Conservation (phyloP, 163 green algal species). For the Volvox carteri region DNA sequence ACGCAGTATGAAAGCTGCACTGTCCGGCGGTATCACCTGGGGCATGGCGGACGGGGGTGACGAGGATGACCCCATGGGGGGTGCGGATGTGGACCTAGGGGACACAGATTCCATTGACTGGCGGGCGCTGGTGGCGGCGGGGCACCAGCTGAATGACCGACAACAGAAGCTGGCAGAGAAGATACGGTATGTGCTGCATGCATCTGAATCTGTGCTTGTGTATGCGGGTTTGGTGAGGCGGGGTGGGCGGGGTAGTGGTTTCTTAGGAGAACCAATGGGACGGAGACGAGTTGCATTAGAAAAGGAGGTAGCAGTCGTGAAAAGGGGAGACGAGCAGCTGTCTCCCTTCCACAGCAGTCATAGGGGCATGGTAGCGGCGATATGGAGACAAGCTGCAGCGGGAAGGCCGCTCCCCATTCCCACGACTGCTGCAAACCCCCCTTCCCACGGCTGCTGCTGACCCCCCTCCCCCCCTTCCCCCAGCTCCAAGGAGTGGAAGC, state of each 20-base stretch:
- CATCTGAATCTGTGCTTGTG: no score
- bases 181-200: constrained; percentile 74
- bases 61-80: constrained; percentile 33
- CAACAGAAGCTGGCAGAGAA: constrained; percentile 90
- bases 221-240: background rate
- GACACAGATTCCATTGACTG: constrained; percentile 79
- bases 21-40: constrained; percentile 72
- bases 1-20: constrained; percentile 59
- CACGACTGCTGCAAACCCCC: no score
- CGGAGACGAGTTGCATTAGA: no score
- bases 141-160: constrained; percentile 76
- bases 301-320: no score
- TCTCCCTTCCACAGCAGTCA: no score
- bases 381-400: no score
- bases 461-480: background rate
- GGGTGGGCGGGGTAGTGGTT: no score
- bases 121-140: constrained; percentile 62
- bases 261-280: no score
- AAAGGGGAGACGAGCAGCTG: no score
- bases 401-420: no score
- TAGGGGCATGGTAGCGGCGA: no score
- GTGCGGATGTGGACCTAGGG: constrained; percentile 33
- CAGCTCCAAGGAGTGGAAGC: constrained; percentile 76
- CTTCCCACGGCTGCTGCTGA: no score
- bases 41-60: constrained; percentile 71